A percentile compares a stretch with the other conserved stretches of the same genome.
These are phyloP conservation scores for Pascua guehoae DNA, from an alignment of 1,284 basidiomycete genomes.

Conservation along the genomic window DNA sequence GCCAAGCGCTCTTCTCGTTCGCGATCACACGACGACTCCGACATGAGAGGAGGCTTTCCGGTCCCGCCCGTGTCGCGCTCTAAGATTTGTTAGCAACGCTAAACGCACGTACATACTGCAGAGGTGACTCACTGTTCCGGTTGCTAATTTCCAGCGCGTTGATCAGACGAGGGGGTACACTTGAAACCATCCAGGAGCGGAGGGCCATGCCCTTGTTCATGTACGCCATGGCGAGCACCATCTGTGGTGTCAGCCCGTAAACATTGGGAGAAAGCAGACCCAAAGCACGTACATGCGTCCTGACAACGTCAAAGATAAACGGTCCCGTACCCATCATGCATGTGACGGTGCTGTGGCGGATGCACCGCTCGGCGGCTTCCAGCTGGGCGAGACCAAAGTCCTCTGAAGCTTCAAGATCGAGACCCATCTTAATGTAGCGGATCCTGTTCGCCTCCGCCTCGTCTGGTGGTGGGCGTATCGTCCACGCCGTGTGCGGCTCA, in stretches of 20 bases:
- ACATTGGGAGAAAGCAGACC: no score
- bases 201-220: slow-evolving; percentile 34
- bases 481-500: slow-evolving; percentile 45
- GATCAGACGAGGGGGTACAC: slow-evolving; percentile 30
- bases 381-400: slow-evolving; percentile 43
- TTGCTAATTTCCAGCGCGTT: slow-evolving; percentile 34
- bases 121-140: slow-evolving; percentile 14
- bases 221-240: slow-evolving; percentile 34
- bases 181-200: slow-evolving; percentile 34
- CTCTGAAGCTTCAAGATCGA: slow-evolving; percentile 31
- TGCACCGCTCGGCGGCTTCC: slow-evolving; percentile 27
- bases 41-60: slow-evolving; percentile 32
- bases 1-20: slow-evolving; percentile 39
- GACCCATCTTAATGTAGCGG: slow-evolving; percentile 20
- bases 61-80: slow-evolving; percentile 8
- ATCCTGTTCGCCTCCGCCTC: slow-evolving; percentile 25
- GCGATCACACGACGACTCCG: slow-evolving; percentile 16
- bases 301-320: slow-evolving; percentile 33
- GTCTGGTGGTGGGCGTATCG: slow-evolving; percentile 28
- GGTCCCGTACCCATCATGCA: slow-evolving; percentile 33
- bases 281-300: slow-evolving; percentile 30
- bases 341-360: slow-evolving; percentile 23
- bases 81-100: background rate
- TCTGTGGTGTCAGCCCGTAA: slow-evolving; percentile 13
- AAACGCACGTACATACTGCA: background rate